These are phyloP conservation scores for Colletotrichum godetiae DNA, from an alignment of 2,329 filamentous ascomycete species.

Conservation along the genomic window DNA sequence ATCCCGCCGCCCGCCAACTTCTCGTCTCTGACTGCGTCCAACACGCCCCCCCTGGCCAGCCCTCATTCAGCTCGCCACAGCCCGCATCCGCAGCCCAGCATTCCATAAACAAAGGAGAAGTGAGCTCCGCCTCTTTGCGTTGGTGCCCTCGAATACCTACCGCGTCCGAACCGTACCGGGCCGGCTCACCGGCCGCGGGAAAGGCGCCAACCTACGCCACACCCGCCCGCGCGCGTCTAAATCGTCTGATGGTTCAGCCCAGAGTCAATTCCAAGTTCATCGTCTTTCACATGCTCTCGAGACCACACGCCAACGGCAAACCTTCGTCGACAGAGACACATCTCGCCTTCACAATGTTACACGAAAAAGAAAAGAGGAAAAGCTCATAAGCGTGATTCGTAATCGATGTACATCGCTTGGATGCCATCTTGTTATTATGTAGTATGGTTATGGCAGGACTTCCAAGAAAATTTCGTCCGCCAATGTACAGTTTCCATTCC, in stretches of 20 bases:
- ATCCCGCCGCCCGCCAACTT: background rate
- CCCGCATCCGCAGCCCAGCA: background rate
- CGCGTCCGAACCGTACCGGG: background rate
- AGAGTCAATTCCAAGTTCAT: background rate
- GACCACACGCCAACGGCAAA: background rate
- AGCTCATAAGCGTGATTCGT: background rate
- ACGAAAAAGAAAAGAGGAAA: too few species aligned
- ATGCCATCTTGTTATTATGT: conserved; percentile 28
- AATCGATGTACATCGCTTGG: conserved; percentile 21
- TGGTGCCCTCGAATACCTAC: background rate
- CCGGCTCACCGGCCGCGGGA: background rate
- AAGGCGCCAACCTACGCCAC: conserved; percentile 3
- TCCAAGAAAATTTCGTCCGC: background rate
- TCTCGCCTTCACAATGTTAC: background rate
- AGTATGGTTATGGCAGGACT: conserved; percentile 15
- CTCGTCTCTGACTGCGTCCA: background rate
- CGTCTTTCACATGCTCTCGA: background rate
- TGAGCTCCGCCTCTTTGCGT: background rate
- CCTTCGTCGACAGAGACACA: background rate
- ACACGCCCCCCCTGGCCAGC: background rate
- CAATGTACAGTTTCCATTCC: conserved; percentile 15
- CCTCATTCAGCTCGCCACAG: background rate
- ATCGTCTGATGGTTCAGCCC: conserved; percentile 3
- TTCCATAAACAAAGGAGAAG: background rate
- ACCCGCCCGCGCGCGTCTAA: conserved; percentile 3